A percentile compares a stretch with the other conserved stretches of the same genome.
phyloP scores from a whole-genome alignment of 164 flowering plant species.

The Tinospora cordifolia region DNA sequence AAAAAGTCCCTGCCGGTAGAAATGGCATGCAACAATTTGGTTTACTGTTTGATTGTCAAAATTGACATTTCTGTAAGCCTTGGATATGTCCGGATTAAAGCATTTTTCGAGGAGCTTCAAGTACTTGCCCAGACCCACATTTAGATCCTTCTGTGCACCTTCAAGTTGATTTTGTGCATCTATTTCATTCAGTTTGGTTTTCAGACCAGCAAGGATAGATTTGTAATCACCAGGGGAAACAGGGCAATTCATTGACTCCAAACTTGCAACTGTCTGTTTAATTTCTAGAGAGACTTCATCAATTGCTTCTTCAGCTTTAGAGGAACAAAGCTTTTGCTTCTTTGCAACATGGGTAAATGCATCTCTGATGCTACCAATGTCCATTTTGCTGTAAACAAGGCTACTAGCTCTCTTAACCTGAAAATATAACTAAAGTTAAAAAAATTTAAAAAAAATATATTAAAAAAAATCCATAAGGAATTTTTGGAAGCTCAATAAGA shows the following conservation, averaged over 20 bases:
- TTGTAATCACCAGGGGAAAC: slow-evolving; percentile 24
- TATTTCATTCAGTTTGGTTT: slow-evolving; percentile 36
- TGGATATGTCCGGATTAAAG: slow-evolving; percentile 70
- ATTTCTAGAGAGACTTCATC: slow-evolving; percentile 57
- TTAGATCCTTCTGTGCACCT: slow-evolving; percentile 65
- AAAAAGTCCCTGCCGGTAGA: slow-evolving; percentile 66
- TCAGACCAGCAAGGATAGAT: slow-evolving; percentile 41
- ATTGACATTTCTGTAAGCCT: slow-evolving; percentile 64
- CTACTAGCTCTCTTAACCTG: neutral
- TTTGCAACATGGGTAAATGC: slow-evolving; percentile 81
- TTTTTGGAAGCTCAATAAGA: slow-evolving; percentile 6
- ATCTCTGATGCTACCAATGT: slow-evolving; percentile 60
- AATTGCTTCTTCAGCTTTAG: slow-evolving; percentile 60
- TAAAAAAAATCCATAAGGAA: no score
- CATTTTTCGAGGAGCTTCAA: slow-evolving; percentile 58
- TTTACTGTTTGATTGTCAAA: slow-evolving; percentile 52
- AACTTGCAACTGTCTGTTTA: slow-evolving; percentile 35
- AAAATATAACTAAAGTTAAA: neutral
- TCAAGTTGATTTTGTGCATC: slow-evolving; percentile 48
- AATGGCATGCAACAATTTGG: slow-evolving; percentile 64
- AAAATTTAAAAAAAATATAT: neutral
- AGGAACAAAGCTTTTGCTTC: slow-evolving; percentile 62
- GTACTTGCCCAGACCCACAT: slow-evolving; percentile 52
- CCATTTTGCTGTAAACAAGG: slow-evolving; percentile 32
- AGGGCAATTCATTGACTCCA: slow-evolving; percentile 29